Conservation (phyloP, 148 eudicot species). For the Vaccinium macrocarpon region DNA sequence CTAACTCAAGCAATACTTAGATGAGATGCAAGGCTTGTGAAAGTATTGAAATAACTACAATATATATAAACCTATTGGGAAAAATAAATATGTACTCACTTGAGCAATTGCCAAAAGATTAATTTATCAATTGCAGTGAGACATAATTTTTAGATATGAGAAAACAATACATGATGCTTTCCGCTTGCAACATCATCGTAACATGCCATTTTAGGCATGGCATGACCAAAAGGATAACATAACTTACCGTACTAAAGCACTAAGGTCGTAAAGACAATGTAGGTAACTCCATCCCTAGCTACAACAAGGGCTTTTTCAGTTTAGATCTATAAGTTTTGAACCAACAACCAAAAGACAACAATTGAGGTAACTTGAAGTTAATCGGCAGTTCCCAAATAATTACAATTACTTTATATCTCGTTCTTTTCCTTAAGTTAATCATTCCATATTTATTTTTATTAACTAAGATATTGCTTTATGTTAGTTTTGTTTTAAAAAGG, state of each 20-base stretch:
- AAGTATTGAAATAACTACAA: too few species aligned
- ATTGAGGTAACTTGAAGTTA: neutral
- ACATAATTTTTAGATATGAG: neutral
- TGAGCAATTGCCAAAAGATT: neutral
- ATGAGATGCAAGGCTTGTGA: neutral
- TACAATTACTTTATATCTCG: neutral
- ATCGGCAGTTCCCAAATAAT: neutral
- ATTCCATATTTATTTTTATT: too few species aligned
- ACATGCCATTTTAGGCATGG: neutral
- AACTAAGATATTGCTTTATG: too few species aligned
- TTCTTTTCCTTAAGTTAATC: too few species aligned
- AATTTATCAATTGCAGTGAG: neutral
- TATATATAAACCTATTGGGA: neutral
- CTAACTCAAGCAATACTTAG: neutral
- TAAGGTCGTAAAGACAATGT: neutral
- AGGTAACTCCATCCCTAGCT: neutral
- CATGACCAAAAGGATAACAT: neutral
- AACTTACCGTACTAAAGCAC: neutral
- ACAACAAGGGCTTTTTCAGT: neutral
- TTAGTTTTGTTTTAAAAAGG: too few species aligned
- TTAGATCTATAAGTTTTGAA: neutral
- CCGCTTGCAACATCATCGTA: neutral
- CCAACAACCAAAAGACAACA: too few species aligned
- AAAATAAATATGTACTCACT: neutral
- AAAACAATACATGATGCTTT: neutral